Percentiles rank a stretch among this genome's conserved stretches.
Conservation (phyloP, 768 basidiomycete species). For the Leccinum subgranulosum region DNA sequence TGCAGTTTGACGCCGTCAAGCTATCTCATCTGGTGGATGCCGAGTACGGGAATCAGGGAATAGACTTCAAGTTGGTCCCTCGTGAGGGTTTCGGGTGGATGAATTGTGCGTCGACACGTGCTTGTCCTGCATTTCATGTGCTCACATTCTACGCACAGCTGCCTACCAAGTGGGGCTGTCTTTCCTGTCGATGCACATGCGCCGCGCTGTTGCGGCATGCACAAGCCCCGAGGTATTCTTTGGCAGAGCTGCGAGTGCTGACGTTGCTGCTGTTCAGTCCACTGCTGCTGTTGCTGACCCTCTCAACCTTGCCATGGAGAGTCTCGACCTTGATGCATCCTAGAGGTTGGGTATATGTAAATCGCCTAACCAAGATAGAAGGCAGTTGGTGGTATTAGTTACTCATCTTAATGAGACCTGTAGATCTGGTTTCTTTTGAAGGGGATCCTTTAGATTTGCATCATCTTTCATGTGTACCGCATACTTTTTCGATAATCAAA, state of each 20-base stretch:
- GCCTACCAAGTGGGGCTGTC: conserved; percentile 97
- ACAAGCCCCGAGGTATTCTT: conserved; percentile 92
- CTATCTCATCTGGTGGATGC: conserved; percentile 95
- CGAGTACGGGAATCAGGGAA: conserved; percentile 93
- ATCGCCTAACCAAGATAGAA: conserved; percentile 5
- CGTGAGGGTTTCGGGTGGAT: conserved; percentile 99
- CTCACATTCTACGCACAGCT: conserved; percentile 42
- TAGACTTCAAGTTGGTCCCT: conserved; percentile 97
- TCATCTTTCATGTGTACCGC: neutral
- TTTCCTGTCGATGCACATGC: conserved; percentile 90
- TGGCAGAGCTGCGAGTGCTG: conserved; percentile 41
- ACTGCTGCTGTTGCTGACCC: conserved; percentile 47
- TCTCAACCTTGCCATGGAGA: conserved; percentile 63
- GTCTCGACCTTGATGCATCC: conserved; percentile 32
- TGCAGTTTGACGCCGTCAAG: conserved; percentile 91
- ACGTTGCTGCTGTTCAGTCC: conserved; percentile 33
- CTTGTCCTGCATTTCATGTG: neutral
- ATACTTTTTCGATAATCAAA: neutral
- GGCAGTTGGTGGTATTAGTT: neutral
- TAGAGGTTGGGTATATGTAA: conserved; percentile 13
- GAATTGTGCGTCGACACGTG: conserved; percentile 59
- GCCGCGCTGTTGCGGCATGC: conserved; percentile 92
- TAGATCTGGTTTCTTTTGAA: neutral
- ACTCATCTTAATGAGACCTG: conserved; percentile 5
- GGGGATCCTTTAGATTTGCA: conserved; percentile 2